Conservation (phyloP, 257 asterid genomes). For the Petrea volubilis region DNA sequence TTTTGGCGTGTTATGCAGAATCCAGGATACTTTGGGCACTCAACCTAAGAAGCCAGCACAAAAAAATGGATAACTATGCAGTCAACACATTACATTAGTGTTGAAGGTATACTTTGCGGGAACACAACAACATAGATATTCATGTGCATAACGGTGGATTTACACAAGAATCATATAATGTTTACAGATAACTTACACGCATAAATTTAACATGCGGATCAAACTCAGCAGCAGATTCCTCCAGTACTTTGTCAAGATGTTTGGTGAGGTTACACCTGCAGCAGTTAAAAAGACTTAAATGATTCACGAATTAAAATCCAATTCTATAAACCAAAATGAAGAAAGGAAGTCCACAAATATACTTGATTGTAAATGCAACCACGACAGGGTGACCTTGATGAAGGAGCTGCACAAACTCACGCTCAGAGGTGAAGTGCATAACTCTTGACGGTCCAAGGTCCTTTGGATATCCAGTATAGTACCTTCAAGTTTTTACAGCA, state of each 20-base stretch:
- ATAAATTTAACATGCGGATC: conserved; percentile 83
- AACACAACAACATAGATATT: background rate
- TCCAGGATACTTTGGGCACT: conserved; percentile 95
- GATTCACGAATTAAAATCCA: background rate
- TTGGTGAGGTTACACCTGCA: conserved; percentile 84
- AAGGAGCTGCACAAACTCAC: conserved; percentile 92
- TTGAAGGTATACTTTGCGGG: background rate
- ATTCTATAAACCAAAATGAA: background rate
- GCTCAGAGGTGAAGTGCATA: conserved; percentile 85
- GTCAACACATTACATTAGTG: background rate
- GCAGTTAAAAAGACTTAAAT: background rate
- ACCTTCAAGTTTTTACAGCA: conserved; percentile 47
- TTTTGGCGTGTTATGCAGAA: conserved; percentile 89
- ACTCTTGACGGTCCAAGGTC: conserved; percentile 91
- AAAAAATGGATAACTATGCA: conserved; percentile 8
- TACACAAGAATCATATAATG: background rate
- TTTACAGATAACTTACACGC: conserved; percentile 61
- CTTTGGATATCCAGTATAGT: conserved; percentile 87
- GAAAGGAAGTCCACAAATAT: conserved; percentile 23
- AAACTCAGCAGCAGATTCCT: conserved; percentile 91
- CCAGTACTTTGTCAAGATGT: conserved; percentile 83
- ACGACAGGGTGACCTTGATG: conserved; percentile 92
- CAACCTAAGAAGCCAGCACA: conserved; percentile 58
- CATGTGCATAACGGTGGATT: background rate
- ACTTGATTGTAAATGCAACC: conserved; percentile 94